Evolutionary conservation across 2,329 filamentous ascomycete species (phyloP).

Genomic region (Aspergillus sp.): DNA sequence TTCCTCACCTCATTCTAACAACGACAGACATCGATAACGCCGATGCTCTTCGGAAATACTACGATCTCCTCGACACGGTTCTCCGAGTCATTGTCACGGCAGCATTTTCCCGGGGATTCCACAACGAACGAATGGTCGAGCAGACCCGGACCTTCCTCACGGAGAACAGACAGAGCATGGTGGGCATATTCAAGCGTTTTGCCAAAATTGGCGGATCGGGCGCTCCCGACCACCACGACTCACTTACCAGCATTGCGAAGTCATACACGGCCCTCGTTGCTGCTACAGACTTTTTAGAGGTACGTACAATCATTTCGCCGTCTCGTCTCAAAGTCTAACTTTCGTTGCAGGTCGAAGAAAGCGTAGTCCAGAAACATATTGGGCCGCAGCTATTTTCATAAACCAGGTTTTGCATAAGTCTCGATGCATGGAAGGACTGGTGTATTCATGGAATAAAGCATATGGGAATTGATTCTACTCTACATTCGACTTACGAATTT

Average conservation of each 20-base stretch:
- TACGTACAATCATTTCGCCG: constrained; percentile 46
- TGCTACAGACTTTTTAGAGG: constrained; percentile 82
- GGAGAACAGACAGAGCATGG: constrained; percentile 79
- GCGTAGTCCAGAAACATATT: constrained; percentile 32
- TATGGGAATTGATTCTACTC: constrained; percentile 7
- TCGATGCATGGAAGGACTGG: constrained; percentile 6
- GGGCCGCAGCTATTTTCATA: constrained; percentile 36
- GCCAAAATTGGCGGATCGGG: constrained; percentile 67
- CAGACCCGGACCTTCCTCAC: constrained; percentile 78
- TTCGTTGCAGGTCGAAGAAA: constrained; percentile 42
- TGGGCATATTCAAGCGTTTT: constrained; percentile 86
- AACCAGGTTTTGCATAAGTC: constrained; percentile 9
- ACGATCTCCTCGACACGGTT: constrained; percentile 76
- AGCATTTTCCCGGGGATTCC: constrained; percentile 75
- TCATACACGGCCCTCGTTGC: constrained; percentile 80
- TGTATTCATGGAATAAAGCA: constrained; percentile 18
- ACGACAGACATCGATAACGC: constrained; percentile 62
- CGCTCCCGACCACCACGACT: constrained; percentile 54
- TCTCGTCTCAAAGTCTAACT: constrained; percentile 14
- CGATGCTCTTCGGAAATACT: constrained; percentile 75
- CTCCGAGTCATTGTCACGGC: constrained; percentile 80
- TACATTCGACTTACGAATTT: not conserved
- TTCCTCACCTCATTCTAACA: constrained; percentile 17
- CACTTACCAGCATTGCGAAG: constrained; percentile 76
- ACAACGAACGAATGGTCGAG: constrained; percentile 71